Percentiles rank a stretch among this genome's conserved stretches.
These are phyloP conservation scores for Lophium mytilinum DNA, from an alignment of 495 filamentous ascomycete species.

Conservation along the genomic window DNA sequence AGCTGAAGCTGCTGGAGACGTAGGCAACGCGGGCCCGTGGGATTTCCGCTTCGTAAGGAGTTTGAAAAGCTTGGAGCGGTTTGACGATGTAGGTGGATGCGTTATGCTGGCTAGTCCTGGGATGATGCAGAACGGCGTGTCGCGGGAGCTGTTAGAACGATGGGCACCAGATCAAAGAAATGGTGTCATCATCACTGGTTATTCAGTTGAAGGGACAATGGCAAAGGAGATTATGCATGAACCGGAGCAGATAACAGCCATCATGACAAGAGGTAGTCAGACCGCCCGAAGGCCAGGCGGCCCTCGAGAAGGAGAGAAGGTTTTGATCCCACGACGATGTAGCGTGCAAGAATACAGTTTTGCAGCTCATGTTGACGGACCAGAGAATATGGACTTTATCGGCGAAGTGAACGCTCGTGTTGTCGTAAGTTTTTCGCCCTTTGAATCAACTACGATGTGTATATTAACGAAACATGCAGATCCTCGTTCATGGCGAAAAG, in stretches of 20 bases:
- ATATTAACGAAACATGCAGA: slow-evolving; percentile 43
- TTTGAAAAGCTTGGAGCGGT: slow-evolving; percentile 84
- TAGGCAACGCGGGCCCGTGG: slow-evolving; percentile 77
- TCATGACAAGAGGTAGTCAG: slow-evolving; percentile 64
- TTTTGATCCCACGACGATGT: slow-evolving; percentile 87
- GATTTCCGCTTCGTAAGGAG: slow-evolving; percentile 88
- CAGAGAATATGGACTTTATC: slow-evolving; percentile 89
- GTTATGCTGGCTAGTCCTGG: slow-evolving; percentile 96
- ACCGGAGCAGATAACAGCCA: slow-evolving; percentile 82
- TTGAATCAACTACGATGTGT: not conserved
- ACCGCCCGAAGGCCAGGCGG: slow-evolving; percentile 47
- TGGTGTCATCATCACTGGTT: slow-evolving; percentile 94
- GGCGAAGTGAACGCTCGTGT: slow-evolving; percentile 85
- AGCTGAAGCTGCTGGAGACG: slow-evolving; percentile 63
- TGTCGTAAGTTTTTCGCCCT: slow-evolving; percentile 54
- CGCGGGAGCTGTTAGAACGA: slow-evolving; percentile 80
- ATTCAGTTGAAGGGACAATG: slow-evolving; percentile 98
- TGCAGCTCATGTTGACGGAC: slow-evolving; percentile 94
- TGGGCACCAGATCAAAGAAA: slow-evolving; percentile 96
- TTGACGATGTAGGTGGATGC: slow-evolving; percentile 91
- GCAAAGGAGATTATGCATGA: slow-evolving; percentile 89
- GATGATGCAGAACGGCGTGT: slow-evolving; percentile 95
- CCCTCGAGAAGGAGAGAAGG: slow-evolving; percentile 49
- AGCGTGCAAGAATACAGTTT: slow-evolving; percentile 89
- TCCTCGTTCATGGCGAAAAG: slow-evolving; percentile 92